Conservation (phyloP, 2,329 filamentous ascomycete genomes). For the Phialophora verrucosa region DNA sequence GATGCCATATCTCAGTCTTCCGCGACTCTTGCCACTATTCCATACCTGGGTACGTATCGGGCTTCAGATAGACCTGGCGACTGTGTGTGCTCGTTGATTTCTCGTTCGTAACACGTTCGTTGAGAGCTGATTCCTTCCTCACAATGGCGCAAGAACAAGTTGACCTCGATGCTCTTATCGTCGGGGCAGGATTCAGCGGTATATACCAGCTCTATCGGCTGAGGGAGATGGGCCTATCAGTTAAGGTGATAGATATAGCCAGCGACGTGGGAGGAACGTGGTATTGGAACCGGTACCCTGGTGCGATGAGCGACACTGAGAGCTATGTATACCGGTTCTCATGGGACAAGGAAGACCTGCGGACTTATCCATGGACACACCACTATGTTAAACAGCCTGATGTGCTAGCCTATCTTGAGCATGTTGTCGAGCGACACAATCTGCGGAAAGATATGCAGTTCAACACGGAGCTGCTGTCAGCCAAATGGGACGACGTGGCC, state of each 20-base stretch:
- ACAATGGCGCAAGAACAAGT: constrained; percentile 7
- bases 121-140: not conserved
- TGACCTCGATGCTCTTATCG: constrained; percentile 40
- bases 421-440: constrained; percentile 54
- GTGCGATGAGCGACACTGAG: constrained; percentile 44
- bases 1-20: not conserved
- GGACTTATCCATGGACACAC: constrained; percentile 30
- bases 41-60: not conserved
- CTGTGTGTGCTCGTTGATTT: not conserved
- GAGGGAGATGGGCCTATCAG: constrained; percentile 56
- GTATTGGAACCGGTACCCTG: constrained; percentile 49
- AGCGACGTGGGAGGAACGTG: constrained; percentile 49
- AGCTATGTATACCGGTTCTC: constrained; percentile 46
- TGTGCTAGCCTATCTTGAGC: constrained; percentile 54
- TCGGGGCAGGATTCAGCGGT: constrained; percentile 48
- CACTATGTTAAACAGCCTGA: constrained; percentile 43
- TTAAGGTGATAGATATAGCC: constrained; percentile 60
- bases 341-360: constrained; percentile 43
- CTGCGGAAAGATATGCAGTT: constrained; percentile 55
- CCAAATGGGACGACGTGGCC: constrained; percentile 46
- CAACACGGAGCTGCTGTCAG: constrained; percentile 50
- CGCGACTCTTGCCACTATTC: not conserved
- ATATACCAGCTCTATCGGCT: constrained; percentile 60
- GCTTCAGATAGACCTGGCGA: not conserved
- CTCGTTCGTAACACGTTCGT: not conserved